A percentile compares a stretch with the other conserved stretches of the same genome.
Conservation (phyloP, 1,284 basidiomycete genomes). For the Sporisorium exsertum region DNA sequence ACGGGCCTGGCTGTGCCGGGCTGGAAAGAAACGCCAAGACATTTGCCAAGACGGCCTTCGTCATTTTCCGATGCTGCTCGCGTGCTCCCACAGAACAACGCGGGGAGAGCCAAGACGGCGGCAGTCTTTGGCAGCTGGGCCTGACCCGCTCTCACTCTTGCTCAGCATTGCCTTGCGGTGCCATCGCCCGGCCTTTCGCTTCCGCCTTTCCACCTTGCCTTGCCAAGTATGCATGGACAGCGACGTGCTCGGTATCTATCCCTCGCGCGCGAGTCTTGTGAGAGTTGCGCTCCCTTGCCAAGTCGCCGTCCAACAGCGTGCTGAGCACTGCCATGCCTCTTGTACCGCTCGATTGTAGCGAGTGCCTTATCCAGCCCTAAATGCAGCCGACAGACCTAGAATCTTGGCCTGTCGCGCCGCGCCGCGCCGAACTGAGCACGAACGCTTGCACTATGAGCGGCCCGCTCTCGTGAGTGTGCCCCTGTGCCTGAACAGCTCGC, state of each 20-base stretch:
- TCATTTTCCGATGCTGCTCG: slow-evolving; percentile 16
- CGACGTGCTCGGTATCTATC: slow-evolving; percentile 7
- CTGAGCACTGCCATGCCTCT: slow-evolving; percentile 5
- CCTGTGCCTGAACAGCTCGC: background rate
- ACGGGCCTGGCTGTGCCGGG: background rate
- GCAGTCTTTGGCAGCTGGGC: slow-evolving; percentile 11
- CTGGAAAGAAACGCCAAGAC: slow-evolving; percentile 24
- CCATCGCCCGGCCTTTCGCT: background rate
- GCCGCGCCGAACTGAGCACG: background rate
- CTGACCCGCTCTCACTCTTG: too few species aligned
- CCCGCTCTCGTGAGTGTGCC: slow-evolving; percentile 5
- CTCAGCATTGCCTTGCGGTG: background rate
- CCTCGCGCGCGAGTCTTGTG: background rate
- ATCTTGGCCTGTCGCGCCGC: slow-evolving; percentile 8
- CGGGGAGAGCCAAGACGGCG: background rate
- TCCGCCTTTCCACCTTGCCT: background rate
- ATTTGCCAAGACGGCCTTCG: slow-evolving; percentile 28
- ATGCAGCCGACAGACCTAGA: slow-evolving; percentile 5
- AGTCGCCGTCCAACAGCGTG: background rate
- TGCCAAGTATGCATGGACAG: background rate
- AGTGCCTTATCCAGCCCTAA: slow-evolving; percentile 4
- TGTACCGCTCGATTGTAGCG: background rate
- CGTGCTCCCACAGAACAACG: slow-evolving; percentile 14
- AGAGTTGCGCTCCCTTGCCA: background rate
- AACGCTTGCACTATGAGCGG: background rate